Conservation (phyloP, 768 basidiomycete species). For the Leccinum subgranulosum region DNA sequence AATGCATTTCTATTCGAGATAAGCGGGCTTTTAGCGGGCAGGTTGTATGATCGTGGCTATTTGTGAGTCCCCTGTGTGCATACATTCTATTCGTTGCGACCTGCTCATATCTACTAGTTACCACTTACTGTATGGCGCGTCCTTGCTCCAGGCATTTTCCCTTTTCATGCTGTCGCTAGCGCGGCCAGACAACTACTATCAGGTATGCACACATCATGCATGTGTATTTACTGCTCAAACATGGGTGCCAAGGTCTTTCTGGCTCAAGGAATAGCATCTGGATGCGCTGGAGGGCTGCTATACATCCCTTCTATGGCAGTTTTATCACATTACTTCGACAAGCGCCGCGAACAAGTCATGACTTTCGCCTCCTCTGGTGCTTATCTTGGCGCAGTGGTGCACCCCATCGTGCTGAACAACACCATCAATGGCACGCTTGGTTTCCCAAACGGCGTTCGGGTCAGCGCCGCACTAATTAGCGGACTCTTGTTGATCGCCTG, state of each 20-base stretch:
- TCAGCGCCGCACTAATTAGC: conserved; percentile 38
- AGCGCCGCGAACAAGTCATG: conserved; percentile 47
- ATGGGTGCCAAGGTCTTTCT: conserved; percentile 43
- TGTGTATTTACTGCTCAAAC: not conserved
- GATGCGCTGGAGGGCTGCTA: conserved; percentile 45
- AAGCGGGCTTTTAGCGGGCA: conserved; percentile 44
- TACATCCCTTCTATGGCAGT: conserved; percentile 49
- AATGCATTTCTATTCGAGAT: conserved; percentile 47
- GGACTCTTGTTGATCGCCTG: conserved; percentile 39
- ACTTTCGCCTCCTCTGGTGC: conserved; percentile 55
- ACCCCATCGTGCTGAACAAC: conserved; percentile 63
- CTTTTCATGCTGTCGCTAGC: conserved; percentile 47
- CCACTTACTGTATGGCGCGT: conserved; percentile 27
- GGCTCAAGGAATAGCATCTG: conserved; percentile 47
- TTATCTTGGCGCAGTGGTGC: conserved; percentile 57
- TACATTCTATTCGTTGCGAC: not conserved
- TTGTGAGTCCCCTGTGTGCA: conserved; percentile 34
- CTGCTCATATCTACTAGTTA: conserved; percentile 14
- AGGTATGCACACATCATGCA: conserved; percentile 25
- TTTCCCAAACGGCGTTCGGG: conserved; percentile 41
- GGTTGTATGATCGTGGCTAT: conserved; percentile 51
- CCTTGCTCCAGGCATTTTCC: conserved; percentile 29
- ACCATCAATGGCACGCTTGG: conserved; percentile 41
- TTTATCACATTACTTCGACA: conserved; percentile 52
- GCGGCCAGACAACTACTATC: conserved; percentile 40